Evolutionary conservation across 495 filamentous ascomycete species (phyloP), one percentile per base, ranked within the genome.

Genomic region (Penicillium ucsense): DNA sequence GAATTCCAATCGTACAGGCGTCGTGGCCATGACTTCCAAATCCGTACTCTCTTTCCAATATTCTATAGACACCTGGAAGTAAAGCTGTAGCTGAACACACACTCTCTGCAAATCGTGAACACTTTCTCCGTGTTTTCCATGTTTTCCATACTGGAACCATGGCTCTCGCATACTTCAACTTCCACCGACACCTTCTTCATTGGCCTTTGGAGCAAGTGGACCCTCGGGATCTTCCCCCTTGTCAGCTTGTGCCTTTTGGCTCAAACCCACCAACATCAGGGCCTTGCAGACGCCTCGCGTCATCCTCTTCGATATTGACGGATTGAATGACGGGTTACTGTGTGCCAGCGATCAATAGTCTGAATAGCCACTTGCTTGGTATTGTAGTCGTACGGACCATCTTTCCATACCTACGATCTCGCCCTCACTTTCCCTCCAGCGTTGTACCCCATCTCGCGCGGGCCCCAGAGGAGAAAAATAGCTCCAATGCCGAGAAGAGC

Each of bases 401-500:
- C 20, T 20, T 20, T 20, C 20, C 20, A 20, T 2, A 20, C 20
- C 20, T 20, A 20, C 20, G 20, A 20, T 2, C 20, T 20, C 20
- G 20, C 20, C 20, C 20, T 20, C 20, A 20, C 20, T 20, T 20
- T 20, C 20, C 2, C 20, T 20, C 20, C 1, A 20, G 20, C 20
- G 20, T 20, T 20, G 20, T 20, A 20, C 20, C 20, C 20, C 20
- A 20, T 20, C 20, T 20, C 2, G 20, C 20, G 20, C 20, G 20
- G 20, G 20, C 2, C 20, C 20, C 20, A 1, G 20, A 20, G 20
- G 20, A 20, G 20, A 20, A 20, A 20, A 20, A 20, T 20, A 20
- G 20, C 20, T 20, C 20, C 40, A 45, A 32, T 29, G 27, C 31
- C 41, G 30, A 43, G 54, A 49, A 60, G 20, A 20, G 20, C 20